These are phyloP conservation scores for Stenogyne calaminthoides DNA, from an alignment of 305 asterid genomes.

Conservation along the genomic window DNA sequence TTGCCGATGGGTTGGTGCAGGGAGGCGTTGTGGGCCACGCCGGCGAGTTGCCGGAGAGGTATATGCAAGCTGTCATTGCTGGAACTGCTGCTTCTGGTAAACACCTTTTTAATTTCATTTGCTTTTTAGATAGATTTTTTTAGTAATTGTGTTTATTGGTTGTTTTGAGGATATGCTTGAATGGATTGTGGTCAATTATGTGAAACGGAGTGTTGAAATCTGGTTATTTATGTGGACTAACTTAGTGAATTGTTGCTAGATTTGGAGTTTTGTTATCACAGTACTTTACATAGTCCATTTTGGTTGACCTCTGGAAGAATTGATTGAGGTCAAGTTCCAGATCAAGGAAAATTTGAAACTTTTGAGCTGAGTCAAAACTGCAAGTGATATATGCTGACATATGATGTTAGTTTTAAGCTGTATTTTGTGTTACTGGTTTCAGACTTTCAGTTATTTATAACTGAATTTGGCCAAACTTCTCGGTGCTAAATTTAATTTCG, in stretches of 20 bases:
- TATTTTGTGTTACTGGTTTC: background rate
- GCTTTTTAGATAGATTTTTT: background rate
- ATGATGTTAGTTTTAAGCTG: background rate
- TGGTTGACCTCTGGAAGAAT: background rate
- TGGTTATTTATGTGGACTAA: slow-evolving; percentile 3
- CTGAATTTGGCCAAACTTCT: background rate
- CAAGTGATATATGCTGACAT: slow-evolving; percentile 9
- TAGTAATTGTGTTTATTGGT: background rate
- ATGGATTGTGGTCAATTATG: slow-evolving; percentile 23
- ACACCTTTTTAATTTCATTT: background rate
- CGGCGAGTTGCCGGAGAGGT: slow-evolving; percentile 88
- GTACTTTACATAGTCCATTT: slow-evolving; percentile 1
- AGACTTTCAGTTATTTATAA: slow-evolving; percentile 3
- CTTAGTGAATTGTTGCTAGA: background rate
- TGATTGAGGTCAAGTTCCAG: background rate
- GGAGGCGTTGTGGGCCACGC: slow-evolving; percentile 89
- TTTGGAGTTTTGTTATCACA: background rate
- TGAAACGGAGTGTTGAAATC: slow-evolving; percentile 1
- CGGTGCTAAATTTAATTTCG: background rate
- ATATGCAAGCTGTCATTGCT: slow-evolving; percentile 88
- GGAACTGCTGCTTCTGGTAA: slow-evolving; percentile 97
- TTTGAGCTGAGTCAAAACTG: slow-evolving; percentile 20
- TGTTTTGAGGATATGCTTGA: slow-evolving; percentile 14
- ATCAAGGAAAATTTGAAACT: slow-evolving; percentile 17
- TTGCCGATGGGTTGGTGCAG: slow-evolving; percentile 92